Percentiles rank a stretch among this genome's conserved stretches.
Conservation (phyloP, 441 rosid genomes). For the Corymbia calophylla region DNA sequence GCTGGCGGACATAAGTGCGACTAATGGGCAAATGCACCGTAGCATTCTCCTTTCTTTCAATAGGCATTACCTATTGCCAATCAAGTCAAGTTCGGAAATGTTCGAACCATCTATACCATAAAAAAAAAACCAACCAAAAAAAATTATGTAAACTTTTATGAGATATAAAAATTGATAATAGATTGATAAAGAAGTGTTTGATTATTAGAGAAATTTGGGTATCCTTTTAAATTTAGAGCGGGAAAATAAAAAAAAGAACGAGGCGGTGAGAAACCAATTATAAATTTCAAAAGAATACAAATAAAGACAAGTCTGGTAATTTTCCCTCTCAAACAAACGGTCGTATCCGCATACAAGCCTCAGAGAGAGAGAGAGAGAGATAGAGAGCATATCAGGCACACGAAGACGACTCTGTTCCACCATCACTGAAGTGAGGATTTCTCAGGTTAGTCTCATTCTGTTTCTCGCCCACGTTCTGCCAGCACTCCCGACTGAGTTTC, state of each 20-base stretch:
- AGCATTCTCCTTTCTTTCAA: no score
- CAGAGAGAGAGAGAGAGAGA: neutral
- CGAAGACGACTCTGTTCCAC: neutral
- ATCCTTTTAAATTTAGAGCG: neutral
- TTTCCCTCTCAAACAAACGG: neutral
- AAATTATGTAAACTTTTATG: no score
- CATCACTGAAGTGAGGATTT: neutral
- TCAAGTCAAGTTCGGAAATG: no score
- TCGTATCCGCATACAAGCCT: neutral
- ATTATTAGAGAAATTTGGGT: neutral
- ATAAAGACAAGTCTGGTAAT: neutral
- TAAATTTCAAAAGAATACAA: no score
- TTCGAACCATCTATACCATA: no score
- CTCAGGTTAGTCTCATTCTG: neutral
- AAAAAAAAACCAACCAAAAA: no score
- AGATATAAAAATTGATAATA: no score
- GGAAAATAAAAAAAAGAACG: neutral
- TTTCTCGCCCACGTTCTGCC: neutral
- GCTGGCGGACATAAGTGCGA: no score
- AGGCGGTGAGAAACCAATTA: neutral
- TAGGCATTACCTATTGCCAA: no score
- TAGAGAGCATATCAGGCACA: neutral
- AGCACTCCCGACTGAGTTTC: fast-evolving
- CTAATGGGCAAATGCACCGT: no score
- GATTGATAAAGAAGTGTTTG: neutral